Evolutionary conservation across 352 stramenopile genomes (phyloP), one percentile per base, ranked within the genome.

Genomic region (Thalassiosira livingstoniorum): DNA sequence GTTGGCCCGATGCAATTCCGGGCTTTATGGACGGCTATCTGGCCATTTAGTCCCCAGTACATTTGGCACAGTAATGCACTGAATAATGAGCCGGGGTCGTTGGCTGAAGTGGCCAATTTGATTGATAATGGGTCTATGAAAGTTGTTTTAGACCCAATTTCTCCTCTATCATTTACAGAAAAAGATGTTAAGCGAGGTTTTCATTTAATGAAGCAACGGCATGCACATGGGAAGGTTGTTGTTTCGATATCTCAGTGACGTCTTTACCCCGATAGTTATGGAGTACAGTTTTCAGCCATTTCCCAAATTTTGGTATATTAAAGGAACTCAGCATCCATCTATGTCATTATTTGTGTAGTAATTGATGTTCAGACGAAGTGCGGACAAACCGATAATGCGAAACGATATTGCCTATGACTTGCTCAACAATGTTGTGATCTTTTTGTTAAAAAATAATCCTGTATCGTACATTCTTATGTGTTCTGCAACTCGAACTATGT

Each of bases 211-310:
- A 4, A 76, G 43, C 39, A 63, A 18, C 80, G 57, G 25, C 37
- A 73, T 64, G 76, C 75, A 0, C 81, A 85, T 83, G 81, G 81
- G 31, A 85, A 85, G 27, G 51, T 85, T 10, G 65, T 88, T 31
- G 64, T 85, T 27, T 51, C 21, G 27, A 78, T 69, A 3, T 11
- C 27, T 27, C 23, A 75, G 7, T 57, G 25, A 66, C n/a, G n/a
- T n/a, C n/a, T n/a, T n/a, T n/a, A n/a, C n/a, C n/a, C n/a, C n/a
- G n/a, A n/a, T n/a, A n/a, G n/a, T n/a, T n/a, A n/a, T n/a, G n/a
- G n/a, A n/a, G n/a, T n/a, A n/a, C n/a, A n/a, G n/a, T n/a, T n/a
- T n/a, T n/a, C n/a, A n/a, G n/a, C n/a, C n/a, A n/a, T n/a, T n/a
- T n/a, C n/a, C n/a, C n/a, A n/a, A n/a, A n/a, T n/a, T n/a, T n/a